phyloP scores from a whole-genome alignment of 306 rosid genomes.

The Astragalus glycyphyllos region DNA sequence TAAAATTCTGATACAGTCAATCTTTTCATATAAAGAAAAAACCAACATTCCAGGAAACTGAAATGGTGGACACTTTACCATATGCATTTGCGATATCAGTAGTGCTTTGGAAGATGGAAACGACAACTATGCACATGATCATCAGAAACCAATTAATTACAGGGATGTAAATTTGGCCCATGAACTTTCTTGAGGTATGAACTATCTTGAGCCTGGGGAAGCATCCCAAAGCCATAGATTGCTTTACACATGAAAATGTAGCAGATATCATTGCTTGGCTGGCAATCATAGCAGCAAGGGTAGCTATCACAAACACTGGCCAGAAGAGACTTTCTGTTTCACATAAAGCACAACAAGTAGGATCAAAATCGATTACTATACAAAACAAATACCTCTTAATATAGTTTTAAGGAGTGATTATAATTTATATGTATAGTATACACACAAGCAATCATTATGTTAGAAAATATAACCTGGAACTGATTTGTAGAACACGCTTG shows the following conservation, averaged over 20 bases:
- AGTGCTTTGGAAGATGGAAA: conserved; percentile 81
- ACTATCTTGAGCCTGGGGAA: conserved; percentile 95
- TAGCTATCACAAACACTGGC: conserved; percentile 90
- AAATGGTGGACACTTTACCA: conserved; percentile 58
- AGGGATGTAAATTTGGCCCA: conserved; percentile 97
- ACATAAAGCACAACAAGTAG: conserved; percentile 41
- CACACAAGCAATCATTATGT: conserved; percentile 34
- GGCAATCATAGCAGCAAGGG: conserved; percentile 98
- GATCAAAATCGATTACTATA: conserved; percentile 25
- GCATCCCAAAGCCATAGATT: conserved; percentile 98
- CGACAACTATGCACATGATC: conserved; percentile 90
- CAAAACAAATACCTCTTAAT: conserved; percentile 23
- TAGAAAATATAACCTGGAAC: conserved; percentile 78
- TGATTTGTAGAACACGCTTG: conserved; percentile 74
- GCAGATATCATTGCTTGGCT: conserved; percentile 99
- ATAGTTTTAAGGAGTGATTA: conserved; percentile 23
- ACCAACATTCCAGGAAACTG: conserved; percentile 18
- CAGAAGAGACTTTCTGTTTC: conserved; percentile 85
- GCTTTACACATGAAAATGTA: conserved; percentile 95
- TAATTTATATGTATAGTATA: conserved; percentile 1
- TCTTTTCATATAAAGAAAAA: neutral
- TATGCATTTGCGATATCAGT: conserved; percentile 97
- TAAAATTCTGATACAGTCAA: neutral
- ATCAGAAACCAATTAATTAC: conserved; percentile 87
- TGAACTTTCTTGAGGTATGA: conserved; percentile 86